These are phyloP conservation scores for Corynespora cassiicola DNA, from an alignment of 2,329 filamentous ascomycete species.

Conservation along the genomic window DNA sequence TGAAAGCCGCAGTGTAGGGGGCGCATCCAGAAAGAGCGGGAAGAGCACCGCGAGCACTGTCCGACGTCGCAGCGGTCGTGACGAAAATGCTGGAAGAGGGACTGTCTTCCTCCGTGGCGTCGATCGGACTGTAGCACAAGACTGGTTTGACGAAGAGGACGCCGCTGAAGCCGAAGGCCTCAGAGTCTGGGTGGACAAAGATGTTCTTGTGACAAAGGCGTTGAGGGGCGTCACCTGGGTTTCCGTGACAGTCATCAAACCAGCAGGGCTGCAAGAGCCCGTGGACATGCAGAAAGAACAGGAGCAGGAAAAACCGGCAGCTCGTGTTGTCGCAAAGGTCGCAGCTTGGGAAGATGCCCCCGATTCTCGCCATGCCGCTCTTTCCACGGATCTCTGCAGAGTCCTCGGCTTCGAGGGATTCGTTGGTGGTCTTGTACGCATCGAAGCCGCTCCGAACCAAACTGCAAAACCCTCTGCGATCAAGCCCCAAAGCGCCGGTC, in stretches of 20 bases:
- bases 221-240: conserved; percentile 80
- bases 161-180: conserved; percentile 60
- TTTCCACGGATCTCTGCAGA: conserved; percentile 79
- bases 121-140: conserved; percentile 70
- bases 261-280: conserved; percentile 75
- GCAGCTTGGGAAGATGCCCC: conserved; percentile 85
- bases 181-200: conserved; percentile 84
- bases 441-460: conserved; percentile 80
- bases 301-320: conserved; percentile 63
- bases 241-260: conserved; percentile 83
- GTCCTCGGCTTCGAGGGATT: conserved; percentile 74
- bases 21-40: conserved; percentile 78
- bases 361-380: conserved; percentile 76
- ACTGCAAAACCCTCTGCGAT: conserved; percentile 67
- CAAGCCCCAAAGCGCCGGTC: conserved; percentile 26
- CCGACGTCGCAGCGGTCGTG: conserved; percentile 61
- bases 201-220: conserved; percentile 73
- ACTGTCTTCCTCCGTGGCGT: conserved; percentile 81
- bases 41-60: conserved; percentile 78
- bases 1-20: conserved; percentile 80
- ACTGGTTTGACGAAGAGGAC: conserved; percentile 79
- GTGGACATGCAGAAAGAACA: conserved; percentile 74
- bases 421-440: conserved; percentile 84
- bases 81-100: conserved; percentile 69
- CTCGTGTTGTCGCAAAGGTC: conserved; percentile 78